phyloP scores from a whole-genome alignment of 495 filamentous ascomycete species.

The Gamarada debralockiae region DNA sequence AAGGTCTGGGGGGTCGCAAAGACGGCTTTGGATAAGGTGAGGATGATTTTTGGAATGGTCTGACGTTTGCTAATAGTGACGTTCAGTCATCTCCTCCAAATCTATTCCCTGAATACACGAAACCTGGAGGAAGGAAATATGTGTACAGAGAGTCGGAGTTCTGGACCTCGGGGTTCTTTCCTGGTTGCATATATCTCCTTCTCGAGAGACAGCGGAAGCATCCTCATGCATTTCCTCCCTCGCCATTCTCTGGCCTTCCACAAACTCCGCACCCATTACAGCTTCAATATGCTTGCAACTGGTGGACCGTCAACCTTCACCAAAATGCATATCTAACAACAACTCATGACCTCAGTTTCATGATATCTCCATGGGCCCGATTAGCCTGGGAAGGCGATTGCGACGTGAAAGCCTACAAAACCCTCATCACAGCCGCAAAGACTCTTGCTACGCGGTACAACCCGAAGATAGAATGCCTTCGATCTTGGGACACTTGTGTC shows the following conservation, averaged over 20 bases:
- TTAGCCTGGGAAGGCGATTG: constrained; percentile 28
- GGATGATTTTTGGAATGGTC: too few relatives aligned
- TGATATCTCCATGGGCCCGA: constrained; percentile 33
- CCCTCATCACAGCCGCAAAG: constrained; percentile 28
- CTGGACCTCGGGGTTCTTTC: constrained; percentile 41
- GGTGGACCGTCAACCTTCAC: constrained; percentile 33
- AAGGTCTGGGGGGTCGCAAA: too few relatives aligned
- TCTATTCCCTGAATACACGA: too few relatives aligned
- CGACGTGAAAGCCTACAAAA: constrained; percentile 26
- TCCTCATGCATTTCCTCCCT: not conserved
- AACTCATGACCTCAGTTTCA: constrained; percentile 40
- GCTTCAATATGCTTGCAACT: constrained; percentile 1
- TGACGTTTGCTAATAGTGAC: too few relatives aligned
- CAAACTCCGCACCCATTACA: constrained; percentile 15
- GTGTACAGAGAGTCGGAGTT: constrained; percentile 29
- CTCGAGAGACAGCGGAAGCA: constrained; percentile 12
- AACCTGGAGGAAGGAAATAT: too few relatives aligned
- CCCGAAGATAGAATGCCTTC: constrained; percentile 22
- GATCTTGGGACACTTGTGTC: constrained; percentile 30
- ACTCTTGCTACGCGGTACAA: constrained; percentile 31
- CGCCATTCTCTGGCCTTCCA: constrained; percentile 9
- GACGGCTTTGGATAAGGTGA: too few relatives aligned
- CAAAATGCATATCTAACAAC: constrained; percentile 28
- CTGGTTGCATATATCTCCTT: constrained; percentile 33
- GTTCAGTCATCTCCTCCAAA: too few relatives aligned